Conservation (phyloP, 148 eudicot species). For the Silene uniflora region DNA sequence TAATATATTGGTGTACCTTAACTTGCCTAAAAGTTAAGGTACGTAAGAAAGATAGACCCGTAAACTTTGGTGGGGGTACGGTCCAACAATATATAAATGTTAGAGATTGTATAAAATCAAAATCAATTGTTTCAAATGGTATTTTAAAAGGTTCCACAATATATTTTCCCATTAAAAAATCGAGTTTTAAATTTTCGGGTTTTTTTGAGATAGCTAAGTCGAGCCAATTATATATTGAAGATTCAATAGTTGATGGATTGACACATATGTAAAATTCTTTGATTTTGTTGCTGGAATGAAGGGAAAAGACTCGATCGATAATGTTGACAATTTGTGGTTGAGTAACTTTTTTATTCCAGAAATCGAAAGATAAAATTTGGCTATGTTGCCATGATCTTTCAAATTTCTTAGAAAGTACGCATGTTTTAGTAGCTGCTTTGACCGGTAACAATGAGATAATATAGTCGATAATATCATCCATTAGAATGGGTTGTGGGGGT, state of each 20-base stretch:
- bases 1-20: background rate
- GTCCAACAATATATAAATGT: slow-evolving; percentile 12
- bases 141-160: background rate
- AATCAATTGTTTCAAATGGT: slow-evolving; percentile 20
- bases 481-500: background rate
- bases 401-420: slow-evolving; percentile 19
- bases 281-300: slow-evolving; percentile 4
- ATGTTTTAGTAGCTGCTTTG: background rate
- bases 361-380: slow-evolving; percentile 11
- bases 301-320: background rate
- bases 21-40: slow-evolving; percentile 13
- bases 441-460: slow-evolving; percentile 13
- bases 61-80: slow-evolving; percentile 3
- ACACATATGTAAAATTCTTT: slow-evolving; percentile 12
- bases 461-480: slow-evolving; percentile 16
- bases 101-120: slow-evolving; percentile 9
- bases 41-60: slow-evolving; percentile 8
- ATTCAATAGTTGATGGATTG: background rate
- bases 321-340: background rate
- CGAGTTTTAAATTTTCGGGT: background rate
- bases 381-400: slow-evolving; percentile 13
- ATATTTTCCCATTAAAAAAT: slow-evolving; percentile 1
- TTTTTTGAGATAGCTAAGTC: background rate
- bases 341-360: background rate
- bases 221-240: background rate